phyloP scores from a whole-genome alignment of 2,329 filamentous ascomycete genomes.

The Graphium sp. region DNA sequence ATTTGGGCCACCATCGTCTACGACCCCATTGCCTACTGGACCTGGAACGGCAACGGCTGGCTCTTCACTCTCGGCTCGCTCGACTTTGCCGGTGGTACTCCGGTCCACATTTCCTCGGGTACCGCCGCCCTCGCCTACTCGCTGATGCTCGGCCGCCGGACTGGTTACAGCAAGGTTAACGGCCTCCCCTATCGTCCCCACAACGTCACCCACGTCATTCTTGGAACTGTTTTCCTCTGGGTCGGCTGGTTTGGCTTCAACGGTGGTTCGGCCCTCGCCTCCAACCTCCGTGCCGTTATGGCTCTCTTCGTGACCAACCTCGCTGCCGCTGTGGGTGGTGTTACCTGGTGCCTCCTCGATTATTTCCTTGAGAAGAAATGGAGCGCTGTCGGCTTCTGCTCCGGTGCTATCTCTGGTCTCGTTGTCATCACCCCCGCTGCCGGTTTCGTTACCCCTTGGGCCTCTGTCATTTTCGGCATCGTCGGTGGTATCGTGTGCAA shows the following conservation, averaged over 20 bases:
- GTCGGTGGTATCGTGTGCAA: constrained; percentile 55
- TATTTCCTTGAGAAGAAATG: constrained; percentile 87
- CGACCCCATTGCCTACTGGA: constrained; percentile 61
- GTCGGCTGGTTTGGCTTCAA: constrained; percentile 97
- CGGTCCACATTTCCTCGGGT: constrained; percentile 59
- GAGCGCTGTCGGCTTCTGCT: constrained; percentile 89
- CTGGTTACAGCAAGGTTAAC: constrained; percentile 41
- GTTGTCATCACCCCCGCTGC: constrained; percentile 78
- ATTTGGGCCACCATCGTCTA: constrained; percentile 58
- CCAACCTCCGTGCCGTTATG: constrained; percentile 80
- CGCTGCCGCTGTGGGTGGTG: constrained; percentile 62
- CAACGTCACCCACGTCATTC: constrained; percentile 57
- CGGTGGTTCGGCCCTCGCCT: constrained; percentile 63
- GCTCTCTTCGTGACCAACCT: constrained; percentile 80
- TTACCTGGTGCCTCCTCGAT: constrained; percentile 75
- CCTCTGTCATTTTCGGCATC: constrained; percentile 39
- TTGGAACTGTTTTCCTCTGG: constrained; percentile 68
- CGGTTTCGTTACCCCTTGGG: constrained; percentile 58
- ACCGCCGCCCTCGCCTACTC: constrained; percentile 58
- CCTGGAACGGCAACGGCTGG: constrained; percentile 62
- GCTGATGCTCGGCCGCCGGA: constrained; percentile 54
- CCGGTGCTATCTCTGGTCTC: constrained; percentile 70
- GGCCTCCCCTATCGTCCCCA: constrained; percentile 53
- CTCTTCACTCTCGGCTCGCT: constrained; percentile 50
- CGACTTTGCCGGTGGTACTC: constrained; percentile 61